These are phyloP conservation scores for Aspergillus coremiiformis DNA, from an alignment of 495 filamentous ascomycete genomes.

Conservation along the genomic window DNA sequence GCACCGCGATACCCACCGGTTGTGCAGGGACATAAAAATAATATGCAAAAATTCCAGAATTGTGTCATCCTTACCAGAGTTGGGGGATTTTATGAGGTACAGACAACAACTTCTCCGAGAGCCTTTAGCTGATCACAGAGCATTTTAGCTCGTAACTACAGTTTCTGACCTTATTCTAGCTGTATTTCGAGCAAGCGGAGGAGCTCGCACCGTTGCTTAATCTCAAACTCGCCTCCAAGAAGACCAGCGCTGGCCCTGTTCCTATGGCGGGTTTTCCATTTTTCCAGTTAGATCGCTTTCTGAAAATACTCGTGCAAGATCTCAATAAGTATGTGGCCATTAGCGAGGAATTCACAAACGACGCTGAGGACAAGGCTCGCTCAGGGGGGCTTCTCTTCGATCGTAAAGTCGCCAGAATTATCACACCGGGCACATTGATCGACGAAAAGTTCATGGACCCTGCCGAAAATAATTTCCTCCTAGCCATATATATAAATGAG, in stretches of 20 bases:
- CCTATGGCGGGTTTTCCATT: slow-evolving; percentile 93
- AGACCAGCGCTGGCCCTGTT: slow-evolving; percentile 64
- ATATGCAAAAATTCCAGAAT: slow-evolving; percentile 83
- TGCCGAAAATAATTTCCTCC: slow-evolving; percentile 83
- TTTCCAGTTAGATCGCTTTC: slow-evolving; percentile 81
- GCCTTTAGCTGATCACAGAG: neutral
- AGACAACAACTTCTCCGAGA: neutral
- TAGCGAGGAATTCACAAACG: slow-evolving; percentile 79
- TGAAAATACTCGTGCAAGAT: slow-evolving; percentile 90
- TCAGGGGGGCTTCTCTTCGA: slow-evolving; percentile 74
- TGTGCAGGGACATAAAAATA: slow-evolving; percentile 78
- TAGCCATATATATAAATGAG: slow-evolving; percentile 58
- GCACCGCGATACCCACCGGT: slow-evolving; percentile 73
- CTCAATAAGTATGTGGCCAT: slow-evolving; percentile 85
- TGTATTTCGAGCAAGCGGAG: slow-evolving; percentile 92
- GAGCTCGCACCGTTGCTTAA: slow-evolving; percentile 80
- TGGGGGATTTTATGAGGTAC: slow-evolving; percentile 86
- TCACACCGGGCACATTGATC: slow-evolving; percentile 92
- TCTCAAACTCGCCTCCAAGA: slow-evolving; percentile 78
- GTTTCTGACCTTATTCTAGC: slow-evolving; percentile 26
- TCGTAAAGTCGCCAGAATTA: slow-evolving; percentile 72
- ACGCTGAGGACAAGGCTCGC: slow-evolving; percentile 56
- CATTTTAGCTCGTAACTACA: neutral
- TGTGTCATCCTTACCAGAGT: slow-evolving; percentile 87
- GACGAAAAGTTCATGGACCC: slow-evolving; percentile 97